Evolutionary conservation across 1,139 yeast genomes (phyloP).

Genomic region (Lipomyces yarrowii): DNA sequence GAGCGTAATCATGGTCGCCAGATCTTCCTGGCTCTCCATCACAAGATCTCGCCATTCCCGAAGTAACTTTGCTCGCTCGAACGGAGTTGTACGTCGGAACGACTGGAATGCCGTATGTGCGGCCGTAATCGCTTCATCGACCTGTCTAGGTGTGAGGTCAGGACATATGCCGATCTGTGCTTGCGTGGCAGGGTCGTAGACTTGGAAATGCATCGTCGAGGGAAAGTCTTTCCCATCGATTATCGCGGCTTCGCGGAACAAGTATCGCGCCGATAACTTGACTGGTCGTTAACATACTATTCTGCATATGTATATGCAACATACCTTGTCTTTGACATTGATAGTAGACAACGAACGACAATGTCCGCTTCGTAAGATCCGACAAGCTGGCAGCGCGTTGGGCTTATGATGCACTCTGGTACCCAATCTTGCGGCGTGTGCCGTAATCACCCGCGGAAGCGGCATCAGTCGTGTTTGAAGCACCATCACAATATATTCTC

Average conservation of each 20-base stretch:
- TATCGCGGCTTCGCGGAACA: background rate
- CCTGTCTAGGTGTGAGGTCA: slow-evolving; percentile 54
- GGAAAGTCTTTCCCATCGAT: background rate
- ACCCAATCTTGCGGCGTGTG: background rate
- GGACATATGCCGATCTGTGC: slow-evolving; percentile 58
- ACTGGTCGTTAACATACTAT: background rate
- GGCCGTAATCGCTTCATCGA: slow-evolving; percentile 53
- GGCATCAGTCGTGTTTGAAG: background rate
- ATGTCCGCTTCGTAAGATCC: background rate
- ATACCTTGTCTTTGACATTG: background rate
- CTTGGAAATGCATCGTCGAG: slow-evolving; percentile 50
- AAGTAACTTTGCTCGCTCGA: slow-evolving; percentile 68
- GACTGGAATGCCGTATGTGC: slow-evolving; percentile 63
- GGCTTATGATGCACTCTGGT: background rate
- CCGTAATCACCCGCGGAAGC: background rate
- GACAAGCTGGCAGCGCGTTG: background rate
- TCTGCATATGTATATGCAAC: background rate
- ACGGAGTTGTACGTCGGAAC: slow-evolving; percentile 61
- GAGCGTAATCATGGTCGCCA: slow-evolving; percentile 70
- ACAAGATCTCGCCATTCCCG: slow-evolving; percentile 63
- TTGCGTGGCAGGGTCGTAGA: slow-evolving; percentile 74
- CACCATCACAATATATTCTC: background rate
- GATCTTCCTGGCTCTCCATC: slow-evolving; percentile 68
- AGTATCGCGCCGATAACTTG: background rate
- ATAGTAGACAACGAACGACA: background rate